Conservation (phyloP, 495 filamentous ascomycete genomes). For the Aspergillus conjunctus region DNA sequence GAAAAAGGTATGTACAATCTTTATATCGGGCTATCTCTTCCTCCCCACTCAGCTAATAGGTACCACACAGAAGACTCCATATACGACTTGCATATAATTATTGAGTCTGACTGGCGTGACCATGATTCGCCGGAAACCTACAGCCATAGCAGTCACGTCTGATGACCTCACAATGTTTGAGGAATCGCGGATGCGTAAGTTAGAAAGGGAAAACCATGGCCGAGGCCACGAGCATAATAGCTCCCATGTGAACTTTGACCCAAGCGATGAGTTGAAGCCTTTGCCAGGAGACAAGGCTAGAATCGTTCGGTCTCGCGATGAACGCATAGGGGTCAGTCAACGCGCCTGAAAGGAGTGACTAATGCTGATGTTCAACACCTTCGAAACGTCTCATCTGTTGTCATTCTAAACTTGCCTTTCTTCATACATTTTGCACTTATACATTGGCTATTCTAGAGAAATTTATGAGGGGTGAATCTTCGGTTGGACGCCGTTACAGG, state of each 20-base stretch:
- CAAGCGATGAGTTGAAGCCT: slow-evolving; percentile 61
- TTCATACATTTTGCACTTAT: not conserved
- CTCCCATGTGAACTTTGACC: slow-evolving; percentile 45
- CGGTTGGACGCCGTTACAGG: too few relatives aligned
- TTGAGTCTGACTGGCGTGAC: slow-evolving; percentile 2
- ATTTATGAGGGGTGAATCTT: too few relatives aligned
- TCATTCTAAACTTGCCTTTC: not conserved
- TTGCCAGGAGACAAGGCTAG: slow-evolving; percentile 55
- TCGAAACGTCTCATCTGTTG: not conserved
- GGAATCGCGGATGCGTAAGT: slow-evolving; percentile 51
- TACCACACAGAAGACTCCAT: too few relatives aligned
- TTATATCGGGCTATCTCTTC: not conserved
- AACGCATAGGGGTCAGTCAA: slow-evolving; percentile 48
- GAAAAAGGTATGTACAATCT: not conserved
- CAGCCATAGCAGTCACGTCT: slow-evolving; percentile 72
- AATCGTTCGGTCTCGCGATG: slow-evolving; percentile 52
- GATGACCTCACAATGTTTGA: slow-evolving; percentile 80
- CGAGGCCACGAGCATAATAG: slow-evolving; percentile 24
- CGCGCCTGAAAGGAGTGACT: slow-evolving; percentile 26
- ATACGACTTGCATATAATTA: not conserved
- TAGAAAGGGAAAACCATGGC: slow-evolving; percentile 31
- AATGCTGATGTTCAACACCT: not conserved
- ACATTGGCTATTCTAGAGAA: too few relatives aligned
- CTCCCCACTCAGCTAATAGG: not conserved
- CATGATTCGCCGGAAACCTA: slow-evolving; percentile 84